Evolutionary conservation across 495 filamentous ascomycete genomes (phyloP).

Genomic region (Lindgomyces ingoldianus): DNA sequence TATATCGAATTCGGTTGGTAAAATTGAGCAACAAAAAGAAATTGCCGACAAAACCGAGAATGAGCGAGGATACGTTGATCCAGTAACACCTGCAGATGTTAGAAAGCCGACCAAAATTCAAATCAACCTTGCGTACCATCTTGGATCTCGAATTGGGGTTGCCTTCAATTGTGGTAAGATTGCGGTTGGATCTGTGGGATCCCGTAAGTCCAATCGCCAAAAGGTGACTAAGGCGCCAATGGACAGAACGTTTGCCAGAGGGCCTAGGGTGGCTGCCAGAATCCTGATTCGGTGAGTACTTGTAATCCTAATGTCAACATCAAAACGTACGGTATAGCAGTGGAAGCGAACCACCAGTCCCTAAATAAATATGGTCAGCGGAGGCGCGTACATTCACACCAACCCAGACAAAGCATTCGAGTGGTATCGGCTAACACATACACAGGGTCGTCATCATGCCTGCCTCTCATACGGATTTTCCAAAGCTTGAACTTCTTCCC

Average conservation of each 20-base stretch:
- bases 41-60: constrained; percentile 67
- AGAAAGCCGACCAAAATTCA: background rate
- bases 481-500: constrained; percentile 21
- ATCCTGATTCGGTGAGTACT: constrained; percentile 41
- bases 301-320: too few relatives aligned
- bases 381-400: background rate
- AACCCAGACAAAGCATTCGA: background rate
- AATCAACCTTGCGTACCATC: constrained; percentile 23
- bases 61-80: constrained; percentile 65
- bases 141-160: constrained; percentile 44
- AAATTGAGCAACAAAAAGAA: constrained; percentile 76
- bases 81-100: constrained; percentile 37
- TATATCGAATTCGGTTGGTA: constrained; percentile 74
- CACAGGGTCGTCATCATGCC: constrained; percentile 22
- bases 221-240: constrained; percentile 68
- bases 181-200: constrained; percentile 20
- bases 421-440: too few relatives aligned
- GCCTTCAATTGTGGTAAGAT: constrained; percentile 47
- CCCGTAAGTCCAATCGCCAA: constrained; percentile 57
- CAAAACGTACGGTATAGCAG: constrained; percentile 63
- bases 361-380: constrained; percentile 4
- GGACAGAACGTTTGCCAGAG: constrained; percentile 73
- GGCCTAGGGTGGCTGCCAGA: constrained; percentile 68
- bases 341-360: constrained; percentile 77
- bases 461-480: constrained; percentile 23